Conservation (phyloP, 2,329 filamentous ascomycete genomes). For the Aspergillus novofumigatus region DNA sequence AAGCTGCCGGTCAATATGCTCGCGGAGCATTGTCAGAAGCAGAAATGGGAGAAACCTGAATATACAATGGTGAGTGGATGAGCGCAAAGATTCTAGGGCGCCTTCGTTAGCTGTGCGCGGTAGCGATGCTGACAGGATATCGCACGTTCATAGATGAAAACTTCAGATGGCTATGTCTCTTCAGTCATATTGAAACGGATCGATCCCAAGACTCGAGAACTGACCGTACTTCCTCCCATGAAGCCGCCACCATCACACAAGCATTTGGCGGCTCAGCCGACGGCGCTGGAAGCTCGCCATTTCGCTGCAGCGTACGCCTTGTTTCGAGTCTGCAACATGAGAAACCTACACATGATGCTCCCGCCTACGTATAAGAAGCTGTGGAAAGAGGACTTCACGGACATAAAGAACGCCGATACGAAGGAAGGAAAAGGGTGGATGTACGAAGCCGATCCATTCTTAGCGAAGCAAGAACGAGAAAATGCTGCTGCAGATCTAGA, state of each 20-base stretch:
- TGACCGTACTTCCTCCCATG: slow-evolving; percentile 72
- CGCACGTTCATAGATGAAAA: slow-evolving; percentile 52
- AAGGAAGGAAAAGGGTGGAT: slow-evolving; percentile 76
- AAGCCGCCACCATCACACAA: slow-evolving; percentile 73
- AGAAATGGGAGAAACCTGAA: slow-evolving; percentile 91
- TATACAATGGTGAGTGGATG: slow-evolving; percentile 66
- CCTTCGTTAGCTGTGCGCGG: background rate
- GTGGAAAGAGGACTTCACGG: slow-evolving; percentile 84
- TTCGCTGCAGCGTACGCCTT: slow-evolving; percentile 89
- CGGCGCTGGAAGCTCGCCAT: slow-evolving; percentile 84
- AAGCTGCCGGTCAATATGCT: slow-evolving; percentile 93
- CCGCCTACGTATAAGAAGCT: slow-evolving; percentile 84
- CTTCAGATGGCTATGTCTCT: slow-evolving; percentile 69
- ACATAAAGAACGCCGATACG: slow-evolving; percentile 75
- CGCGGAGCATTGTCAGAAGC: slow-evolving; percentile 90
- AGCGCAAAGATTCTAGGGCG: background rate
- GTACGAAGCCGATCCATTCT: slow-evolving; percentile 94
- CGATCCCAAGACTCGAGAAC: slow-evolving; percentile 79
- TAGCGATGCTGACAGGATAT: slow-evolving; percentile 11
- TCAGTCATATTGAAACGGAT: slow-evolving; percentile 70
- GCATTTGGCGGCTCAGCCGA: slow-evolving; percentile 69
- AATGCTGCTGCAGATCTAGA: slow-evolving; percentile 70
- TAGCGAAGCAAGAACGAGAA: slow-evolving; percentile 71
- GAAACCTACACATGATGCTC: slow-evolving; percentile 90
- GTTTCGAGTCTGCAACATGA: slow-evolving; percentile 90